Percentiles rank a stretch among this genome's conserved stretches.
phyloP scores from a whole-genome alignment of 1,284 basidiomycete genomes.

The Cystobasidium sp. region DNA sequence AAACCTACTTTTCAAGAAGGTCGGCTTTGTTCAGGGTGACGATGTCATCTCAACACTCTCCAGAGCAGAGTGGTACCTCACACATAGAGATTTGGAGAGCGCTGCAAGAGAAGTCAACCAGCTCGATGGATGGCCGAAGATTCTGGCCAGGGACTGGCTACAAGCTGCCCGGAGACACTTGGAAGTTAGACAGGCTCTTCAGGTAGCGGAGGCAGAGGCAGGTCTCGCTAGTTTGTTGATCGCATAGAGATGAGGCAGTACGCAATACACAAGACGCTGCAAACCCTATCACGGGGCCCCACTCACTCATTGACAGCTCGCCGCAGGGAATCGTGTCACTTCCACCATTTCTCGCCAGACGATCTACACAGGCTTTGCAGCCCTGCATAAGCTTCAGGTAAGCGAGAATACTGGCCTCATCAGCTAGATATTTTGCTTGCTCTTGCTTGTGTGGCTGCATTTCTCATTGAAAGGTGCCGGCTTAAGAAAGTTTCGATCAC shows the following conservation, averaged over 20 bases:
- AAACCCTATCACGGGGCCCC: neutral
- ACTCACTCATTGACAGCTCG: no score
- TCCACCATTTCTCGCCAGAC: no score
- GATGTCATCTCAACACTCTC: conserved; percentile 87
- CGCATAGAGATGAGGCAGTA: conserved; percentile 7
- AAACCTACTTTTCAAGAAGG: conserved; percentile 77
- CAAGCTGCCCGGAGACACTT: conserved; percentile 83
- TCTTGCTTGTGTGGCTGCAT: neutral
- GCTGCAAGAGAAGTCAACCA: conserved; percentile 86
- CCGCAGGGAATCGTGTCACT: no score
- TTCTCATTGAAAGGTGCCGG: no score
- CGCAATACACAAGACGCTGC: neutral
- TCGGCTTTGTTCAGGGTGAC: conserved; percentile 69
- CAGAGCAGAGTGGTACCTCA: conserved; percentile 85
- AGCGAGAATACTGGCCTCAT: no score
- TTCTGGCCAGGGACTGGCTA: conserved; percentile 86
- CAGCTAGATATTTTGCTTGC: no score
- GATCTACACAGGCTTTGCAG: no score
- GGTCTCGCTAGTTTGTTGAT: conserved; percentile 38
- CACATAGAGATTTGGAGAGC: conserved; percentile 89
- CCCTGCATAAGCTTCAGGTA: no score
- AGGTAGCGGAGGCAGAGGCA: conserved; percentile 61
- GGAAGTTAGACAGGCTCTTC: conserved; percentile 90
- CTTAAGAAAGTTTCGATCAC: no score
- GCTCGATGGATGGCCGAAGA: conserved; percentile 70